Conservation (phyloP, 805 yeast species). For the Candida nanaspora region DNA sequence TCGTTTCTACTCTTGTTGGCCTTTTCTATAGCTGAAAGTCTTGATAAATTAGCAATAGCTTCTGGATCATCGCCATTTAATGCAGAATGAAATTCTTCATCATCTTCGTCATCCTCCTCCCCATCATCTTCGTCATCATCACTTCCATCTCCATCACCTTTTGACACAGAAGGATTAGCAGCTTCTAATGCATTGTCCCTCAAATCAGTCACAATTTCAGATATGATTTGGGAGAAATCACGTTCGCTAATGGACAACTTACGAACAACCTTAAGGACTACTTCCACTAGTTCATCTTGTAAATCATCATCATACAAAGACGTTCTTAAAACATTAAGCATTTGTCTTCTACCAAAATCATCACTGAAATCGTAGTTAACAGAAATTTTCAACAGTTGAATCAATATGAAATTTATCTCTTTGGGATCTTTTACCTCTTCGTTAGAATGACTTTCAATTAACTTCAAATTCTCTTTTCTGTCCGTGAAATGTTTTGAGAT, state of each 20-base stretch:
- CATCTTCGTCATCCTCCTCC: conserved; percentile 18
- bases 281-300: conserved; percentile 44
- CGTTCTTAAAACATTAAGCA: conserved; percentile 53
- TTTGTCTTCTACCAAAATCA: conserved; percentile 79
- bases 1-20: conserved; percentile 25
- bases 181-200: conserved; percentile 53
- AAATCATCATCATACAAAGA: conserved; percentile 52
- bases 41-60: conserved; percentile 20
- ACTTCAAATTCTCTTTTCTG: conserved; percentile 27
- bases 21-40: conserved; percentile 22
- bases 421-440: conserved; percentile 36
- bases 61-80: conserved; percentile 19
- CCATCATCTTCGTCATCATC: conserved; percentile 8
- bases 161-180: conserved; percentile 20
- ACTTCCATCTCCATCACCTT: conserved; percentile 12
- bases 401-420: conserved; percentile 66
- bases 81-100: conserved; percentile 18
- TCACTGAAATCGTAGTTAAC: conserved; percentile 78
- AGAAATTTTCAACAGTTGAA: conserved; percentile 64
- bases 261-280: conserved; percentile 57
- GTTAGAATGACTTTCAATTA: conserved; percentile 14
- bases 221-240: conserved; percentile 76
- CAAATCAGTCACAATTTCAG: conserved; percentile 82
- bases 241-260: conserved; percentile 70
- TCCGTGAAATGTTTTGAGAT: conserved; percentile 49